Conservation (phyloP, 306 rosid genomes). For the Purshia tridentata region DNA sequence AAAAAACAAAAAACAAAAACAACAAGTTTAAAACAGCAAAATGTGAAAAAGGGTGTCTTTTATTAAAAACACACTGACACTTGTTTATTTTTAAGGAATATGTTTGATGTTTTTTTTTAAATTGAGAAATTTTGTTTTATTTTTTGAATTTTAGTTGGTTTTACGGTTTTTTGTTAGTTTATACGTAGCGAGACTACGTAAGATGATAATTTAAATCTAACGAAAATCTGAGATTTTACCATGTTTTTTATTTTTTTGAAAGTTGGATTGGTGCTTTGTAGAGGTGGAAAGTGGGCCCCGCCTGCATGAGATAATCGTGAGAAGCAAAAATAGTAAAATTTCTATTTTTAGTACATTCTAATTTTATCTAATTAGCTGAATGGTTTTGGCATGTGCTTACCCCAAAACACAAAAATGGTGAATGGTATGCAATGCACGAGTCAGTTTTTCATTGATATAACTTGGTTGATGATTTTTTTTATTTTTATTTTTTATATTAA, state of each 20-base stretch:
- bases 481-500: too few species aligned
- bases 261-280: constrained; percentile 4
- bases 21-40: constrained; percentile 10
- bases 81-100: constrained; percentile 1
- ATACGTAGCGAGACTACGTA: background rate
- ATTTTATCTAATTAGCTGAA: background rate
- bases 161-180: background rate
- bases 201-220: background rate
- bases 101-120: background rate
- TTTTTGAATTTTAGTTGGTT: background rate
- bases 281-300: background rate
- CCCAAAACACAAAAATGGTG: background rate
- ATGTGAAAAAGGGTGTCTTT: background rate
- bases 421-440: too few species aligned
- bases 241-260: constrained; percentile 5
- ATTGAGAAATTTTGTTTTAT: background rate
- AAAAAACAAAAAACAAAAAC: constrained; percentile 10
- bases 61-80: background rate
- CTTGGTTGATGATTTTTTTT: too few species aligned
- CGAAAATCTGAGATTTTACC: background rate
- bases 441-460: too few species aligned
- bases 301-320: background rate
- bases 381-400: background rate
- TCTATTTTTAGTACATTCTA: background rate
- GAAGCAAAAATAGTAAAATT: background rate